phyloP scores from a whole-genome alignment of 2,329 filamentous ascomycete genomes.

The Colletotrichum trifolii region DNA sequence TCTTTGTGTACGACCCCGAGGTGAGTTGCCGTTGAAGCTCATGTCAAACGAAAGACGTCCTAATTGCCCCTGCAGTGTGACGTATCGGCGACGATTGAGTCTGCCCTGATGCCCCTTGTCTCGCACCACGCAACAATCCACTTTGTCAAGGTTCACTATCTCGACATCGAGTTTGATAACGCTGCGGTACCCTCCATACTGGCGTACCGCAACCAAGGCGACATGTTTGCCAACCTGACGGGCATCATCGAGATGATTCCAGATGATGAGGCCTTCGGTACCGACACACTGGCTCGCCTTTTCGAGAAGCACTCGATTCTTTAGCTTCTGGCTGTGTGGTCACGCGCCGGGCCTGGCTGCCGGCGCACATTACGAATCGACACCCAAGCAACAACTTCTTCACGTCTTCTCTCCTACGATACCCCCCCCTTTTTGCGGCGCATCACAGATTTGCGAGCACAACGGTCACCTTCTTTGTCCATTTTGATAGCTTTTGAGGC shows the following conservation, averaged over 20 bases:
- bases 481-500: slow-evolving; percentile 3
- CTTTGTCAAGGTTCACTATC: slow-evolving; percentile 91
- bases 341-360: neutral
- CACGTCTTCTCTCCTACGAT: slow-evolving; percentile 36
- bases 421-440: slow-evolving; percentile 37
- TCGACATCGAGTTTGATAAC: slow-evolving; percentile 93
- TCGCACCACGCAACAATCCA: slow-evolving; percentile 76
- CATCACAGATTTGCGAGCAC: slow-evolving; percentile 15
- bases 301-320: slow-evolving; percentile 65
- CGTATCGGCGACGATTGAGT: slow-evolving; percentile 82
- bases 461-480: slow-evolving; percentile 7
- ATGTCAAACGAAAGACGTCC: slow-evolving; percentile 17
- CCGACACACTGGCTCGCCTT: slow-evolving; percentile 62
- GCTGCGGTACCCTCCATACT: slow-evolving; percentile 88
- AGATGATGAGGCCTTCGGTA: slow-evolving; percentile 69
- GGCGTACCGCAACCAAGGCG: slow-evolving; percentile 87
- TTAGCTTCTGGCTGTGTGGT: slow-evolving; percentile 43
- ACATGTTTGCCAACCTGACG: slow-evolving; percentile 90
- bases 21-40: slow-evolving; percentile 64
- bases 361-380: slow-evolving; percentile 9
- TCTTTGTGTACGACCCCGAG: slow-evolving; percentile 91
- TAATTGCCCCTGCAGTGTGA: slow-evolving; percentile 69
- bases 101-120: slow-evolving; percentile 81
- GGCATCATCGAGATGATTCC: slow-evolving; percentile 90
- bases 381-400: slow-evolving; percentile 4